A percentile compares a stretch with the other conserved stretches of the same genome.
Conservation (phyloP, 140 eudicot genomes). For the Artemisia princeps region DNA sequence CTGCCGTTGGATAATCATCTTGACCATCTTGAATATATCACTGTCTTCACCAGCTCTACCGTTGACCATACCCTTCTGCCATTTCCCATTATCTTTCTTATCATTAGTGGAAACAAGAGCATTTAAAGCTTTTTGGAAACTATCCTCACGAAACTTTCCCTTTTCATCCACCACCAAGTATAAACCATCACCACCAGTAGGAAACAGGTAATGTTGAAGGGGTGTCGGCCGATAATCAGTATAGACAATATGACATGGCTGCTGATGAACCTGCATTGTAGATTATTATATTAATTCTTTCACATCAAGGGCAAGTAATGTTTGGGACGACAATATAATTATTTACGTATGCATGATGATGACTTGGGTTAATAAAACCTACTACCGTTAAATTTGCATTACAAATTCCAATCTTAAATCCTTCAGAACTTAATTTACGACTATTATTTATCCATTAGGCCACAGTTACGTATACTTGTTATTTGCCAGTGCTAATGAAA, state of each 20-base stretch:
- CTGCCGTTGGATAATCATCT: constrained; percentile 92
- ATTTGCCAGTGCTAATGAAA: too few species aligned
- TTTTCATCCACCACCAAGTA: constrained; percentile 94
- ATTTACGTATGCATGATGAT: too few species aligned
- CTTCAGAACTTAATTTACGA: too few species aligned
- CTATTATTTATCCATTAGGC: too few species aligned
- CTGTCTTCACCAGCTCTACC: constrained; percentile 92
- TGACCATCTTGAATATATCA: constrained; percentile 96
- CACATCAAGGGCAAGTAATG: neutral
- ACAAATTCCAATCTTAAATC: neutral
- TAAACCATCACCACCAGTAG: constrained; percentile 89
- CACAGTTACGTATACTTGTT: too few species aligned
- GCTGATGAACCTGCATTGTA: constrained; percentile 83
- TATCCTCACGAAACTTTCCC: constrained; percentile 96
- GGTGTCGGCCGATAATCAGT: constrained; percentile 99
- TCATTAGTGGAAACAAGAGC: constrained; percentile 66
- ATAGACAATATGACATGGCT: constrained; percentile 98
- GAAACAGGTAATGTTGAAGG: constrained; percentile 92
- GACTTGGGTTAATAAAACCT: too few species aligned
- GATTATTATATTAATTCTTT: constrained; percentile 22
- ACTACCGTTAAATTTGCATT: too few species aligned
- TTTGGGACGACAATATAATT: neutral
- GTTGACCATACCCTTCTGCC: constrained; percentile 72
- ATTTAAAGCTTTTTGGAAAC: constrained; percentile 91
- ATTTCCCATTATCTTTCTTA: constrained; percentile 65